These are phyloP conservation scores for Rhododendron molle DNA, from an alignment of 148 eudicot genomes.

Conservation along the genomic window DNA sequence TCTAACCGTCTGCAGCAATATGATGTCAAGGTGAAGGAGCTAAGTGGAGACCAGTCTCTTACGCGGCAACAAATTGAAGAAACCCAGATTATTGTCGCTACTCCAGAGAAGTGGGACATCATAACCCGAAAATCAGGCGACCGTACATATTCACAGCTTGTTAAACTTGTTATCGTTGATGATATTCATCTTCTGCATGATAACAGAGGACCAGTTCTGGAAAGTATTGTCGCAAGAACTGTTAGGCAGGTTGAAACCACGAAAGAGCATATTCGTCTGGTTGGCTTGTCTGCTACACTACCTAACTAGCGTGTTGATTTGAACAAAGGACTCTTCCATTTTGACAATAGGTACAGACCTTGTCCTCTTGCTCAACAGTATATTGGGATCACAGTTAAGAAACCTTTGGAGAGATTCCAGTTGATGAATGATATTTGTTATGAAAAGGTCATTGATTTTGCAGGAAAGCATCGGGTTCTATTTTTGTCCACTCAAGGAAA, in stretches of 20 bases:
- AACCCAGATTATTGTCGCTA: conserved; percentile 66
- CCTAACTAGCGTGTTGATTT: conserved; percentile 55
- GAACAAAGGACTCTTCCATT: conserved; percentile 48
- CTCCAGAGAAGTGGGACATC: conserved; percentile 73
- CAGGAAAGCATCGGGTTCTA: conserved; percentile 63
- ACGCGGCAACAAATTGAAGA: conserved; percentile 57
- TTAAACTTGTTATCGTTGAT: conserved; percentile 60
- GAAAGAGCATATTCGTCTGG: conserved; percentile 54
- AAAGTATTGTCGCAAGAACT: conserved; percentile 68
- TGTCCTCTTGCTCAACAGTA: conserved; percentile 73
- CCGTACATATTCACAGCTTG: conserved; percentile 60
- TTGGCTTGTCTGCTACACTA: conserved; percentile 63
- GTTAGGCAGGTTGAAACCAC: conserved; percentile 60
- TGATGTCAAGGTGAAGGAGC: conserved; percentile 54
- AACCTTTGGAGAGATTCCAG: conserved; percentile 65
- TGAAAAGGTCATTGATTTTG: conserved; percentile 53
- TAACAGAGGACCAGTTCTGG: conserved; percentile 63
- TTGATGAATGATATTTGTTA: conserved; percentile 65
- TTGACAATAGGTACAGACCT: conserved; percentile 65
- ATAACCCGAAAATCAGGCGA: conserved; percentile 62
- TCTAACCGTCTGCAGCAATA: conserved; percentile 52
- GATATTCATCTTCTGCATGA: conserved; percentile 72
- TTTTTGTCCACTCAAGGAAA: conserved; percentile 66
- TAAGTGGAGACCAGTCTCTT: conserved; percentile 65
- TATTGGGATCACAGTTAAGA: conserved; percentile 58